A percentile compares a stretch with the other conserved stretches of the same genome.
Conservation (phyloP, 768 basidiomycete species). For the Tricholoma hemisulphureum region DNA sequence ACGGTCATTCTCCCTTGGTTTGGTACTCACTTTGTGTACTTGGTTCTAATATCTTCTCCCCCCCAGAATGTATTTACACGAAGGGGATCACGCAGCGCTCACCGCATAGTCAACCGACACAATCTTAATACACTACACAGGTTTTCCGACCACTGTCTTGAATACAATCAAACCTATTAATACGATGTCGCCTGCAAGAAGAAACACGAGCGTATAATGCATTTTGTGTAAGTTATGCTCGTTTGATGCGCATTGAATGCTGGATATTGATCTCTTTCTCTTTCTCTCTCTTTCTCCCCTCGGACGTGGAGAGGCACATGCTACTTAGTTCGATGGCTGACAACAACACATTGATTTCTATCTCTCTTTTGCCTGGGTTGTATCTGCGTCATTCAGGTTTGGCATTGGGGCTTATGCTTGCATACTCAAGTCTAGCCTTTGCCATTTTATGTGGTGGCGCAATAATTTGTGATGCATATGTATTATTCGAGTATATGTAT, state of each 20-base stretch:
- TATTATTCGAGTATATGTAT: no score
- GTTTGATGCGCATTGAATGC: neutral
- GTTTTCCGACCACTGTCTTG: neutral
- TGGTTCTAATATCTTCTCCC: neutral
- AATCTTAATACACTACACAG: neutral
- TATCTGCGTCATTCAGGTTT: neutral
- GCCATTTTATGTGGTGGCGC: neutral
- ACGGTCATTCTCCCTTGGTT: neutral
- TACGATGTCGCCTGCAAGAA: neutral
- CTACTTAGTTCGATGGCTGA: neutral
- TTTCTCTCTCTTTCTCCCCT: neutral
- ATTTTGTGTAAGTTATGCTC: slow-evolving; percentile 1
- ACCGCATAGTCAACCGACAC: neutral
- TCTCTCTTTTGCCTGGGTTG: neutral
- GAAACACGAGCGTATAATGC: neutral
- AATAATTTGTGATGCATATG: no score
- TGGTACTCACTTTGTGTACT: neutral
- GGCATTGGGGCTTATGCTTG: neutral
- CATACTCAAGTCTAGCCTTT: neutral
- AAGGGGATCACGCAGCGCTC: neutral
- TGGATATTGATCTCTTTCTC: slow-evolving; percentile 1
- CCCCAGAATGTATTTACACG: neutral
- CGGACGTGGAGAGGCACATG: neutral
- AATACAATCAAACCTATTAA: neutral
- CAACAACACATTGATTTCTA: neutral